These are phyloP conservation scores for Lagenidium giganteum DNA, from an alignment of 352 stramenopile genomes.

Conservation along the genomic window DNA sequence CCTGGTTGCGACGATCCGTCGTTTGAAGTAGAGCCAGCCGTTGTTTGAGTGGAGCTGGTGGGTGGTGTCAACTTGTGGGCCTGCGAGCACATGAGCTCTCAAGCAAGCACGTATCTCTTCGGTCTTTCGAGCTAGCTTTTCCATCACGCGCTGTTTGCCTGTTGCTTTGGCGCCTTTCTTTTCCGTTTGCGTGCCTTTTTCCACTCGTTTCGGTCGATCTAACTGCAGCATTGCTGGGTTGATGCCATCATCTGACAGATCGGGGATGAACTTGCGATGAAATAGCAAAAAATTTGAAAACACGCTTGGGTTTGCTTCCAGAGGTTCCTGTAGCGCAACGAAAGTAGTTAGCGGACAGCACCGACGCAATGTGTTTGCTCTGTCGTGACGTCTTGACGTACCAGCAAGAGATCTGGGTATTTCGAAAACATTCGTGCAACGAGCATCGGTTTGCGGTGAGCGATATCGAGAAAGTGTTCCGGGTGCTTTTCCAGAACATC, in stretches of 20 bases:
- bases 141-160: slow-evolving; percentile 24
- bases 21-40: no score
- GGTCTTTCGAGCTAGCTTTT: no score
- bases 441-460: slow-evolving; percentile 52
- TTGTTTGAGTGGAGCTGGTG: no score
- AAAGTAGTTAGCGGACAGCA: background rate
- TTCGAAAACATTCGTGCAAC: slow-evolving; percentile 58
- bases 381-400: slow-evolving; percentile 9
- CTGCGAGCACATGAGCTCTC: no score
- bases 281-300: slow-evolving; percentile 63
- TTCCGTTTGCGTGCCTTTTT: slow-evolving; percentile 34
- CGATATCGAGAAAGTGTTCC: slow-evolving; percentile 64
- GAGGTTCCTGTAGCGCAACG: slow-evolving; percentile 33
- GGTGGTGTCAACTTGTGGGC: no score
- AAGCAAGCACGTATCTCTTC: no score
- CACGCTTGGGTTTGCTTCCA: slow-evolving; percentile 64
- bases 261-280: slow-evolving; percentile 50
- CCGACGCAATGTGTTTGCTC: background rate
- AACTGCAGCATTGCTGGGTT: slow-evolving; percentile 48
- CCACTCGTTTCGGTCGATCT: slow-evolving; percentile 31
- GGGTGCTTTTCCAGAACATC: slow-evolving; percentile 59
- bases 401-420: slow-evolving; percentile 61
- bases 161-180: slow-evolving; percentile 29
- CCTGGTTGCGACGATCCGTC: no score
- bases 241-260: slow-evolving; percentile 50